Percentiles rank a stretch among this genome's conserved stretches.
Evolutionary conservation across 2,329 filamentous ascomycete species (phyloP).

Genomic region (Coniochaeta hoffmannii): DNA sequence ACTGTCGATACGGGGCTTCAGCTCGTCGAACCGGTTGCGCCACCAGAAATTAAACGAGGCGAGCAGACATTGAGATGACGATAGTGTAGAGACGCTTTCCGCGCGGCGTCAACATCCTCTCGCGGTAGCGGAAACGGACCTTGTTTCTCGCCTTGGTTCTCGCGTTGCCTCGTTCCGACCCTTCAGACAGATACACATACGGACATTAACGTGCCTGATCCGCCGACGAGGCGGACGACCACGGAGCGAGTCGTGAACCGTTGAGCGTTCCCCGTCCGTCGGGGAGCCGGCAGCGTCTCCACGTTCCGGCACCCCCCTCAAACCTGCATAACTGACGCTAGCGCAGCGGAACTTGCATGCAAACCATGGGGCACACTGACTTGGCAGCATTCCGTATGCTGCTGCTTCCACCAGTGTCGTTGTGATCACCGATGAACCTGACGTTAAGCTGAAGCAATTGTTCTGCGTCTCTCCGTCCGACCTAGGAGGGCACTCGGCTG

Average conservation of each 20-base stretch:
- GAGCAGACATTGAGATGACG: background rate
- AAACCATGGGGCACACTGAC: background rate
- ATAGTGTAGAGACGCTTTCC: too few relatives aligned
- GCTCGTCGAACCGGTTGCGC: background rate
- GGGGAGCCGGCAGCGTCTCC: slow-evolving; percentile 1
- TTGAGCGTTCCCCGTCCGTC: background rate
- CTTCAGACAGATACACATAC: background rate
- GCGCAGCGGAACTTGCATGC: background rate
- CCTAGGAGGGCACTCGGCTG: background rate
- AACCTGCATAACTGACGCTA: background rate
- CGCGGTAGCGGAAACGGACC: too few relatives aligned
- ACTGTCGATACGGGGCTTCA: background rate
- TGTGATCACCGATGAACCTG: background rate
- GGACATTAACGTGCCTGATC: too few relatives aligned
- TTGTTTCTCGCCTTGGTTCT: too few relatives aligned
- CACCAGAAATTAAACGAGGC: background rate
- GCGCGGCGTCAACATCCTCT: too few relatives aligned
- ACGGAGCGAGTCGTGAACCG: background rate
- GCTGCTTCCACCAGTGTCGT: background rate
- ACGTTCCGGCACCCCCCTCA: background rate
- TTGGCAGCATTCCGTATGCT: background rate
- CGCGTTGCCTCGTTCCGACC: too few relatives aligned
- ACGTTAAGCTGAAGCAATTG: background rate
- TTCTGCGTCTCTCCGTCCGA: background rate
- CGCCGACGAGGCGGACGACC: background rate